Base-by-base conservation (phyloP, 169 alveolate species). In the Pseudocohnilembus persalinus region DNA sequence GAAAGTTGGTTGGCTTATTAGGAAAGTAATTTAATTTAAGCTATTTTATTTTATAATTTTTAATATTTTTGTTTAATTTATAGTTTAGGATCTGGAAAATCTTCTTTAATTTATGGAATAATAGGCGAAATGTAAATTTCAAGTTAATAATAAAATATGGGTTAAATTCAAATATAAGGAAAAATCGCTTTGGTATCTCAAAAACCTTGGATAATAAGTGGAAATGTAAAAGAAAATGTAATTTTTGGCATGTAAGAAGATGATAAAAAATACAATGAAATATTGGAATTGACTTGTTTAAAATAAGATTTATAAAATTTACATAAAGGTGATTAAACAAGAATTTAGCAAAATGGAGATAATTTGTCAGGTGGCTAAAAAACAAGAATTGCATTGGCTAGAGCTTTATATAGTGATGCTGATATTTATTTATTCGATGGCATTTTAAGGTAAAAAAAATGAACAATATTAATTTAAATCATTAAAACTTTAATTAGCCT, bases 151-250 rank as follows among this genome's bases (percentile, higher is more conserved):
- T 91, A 0, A 64, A 65, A 24, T 49, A 88, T 0, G 74, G 74
- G 28, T 93, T 94, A 49, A 73, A 83, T 15, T 35, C 89, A 29
- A 74, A 94, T 1, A 85, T 84, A 77, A 90, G 87, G 1, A 65
- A 85, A 77, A n/a, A n/a, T n/a, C n/a, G n/a, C n/a, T n/a, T n/a
- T n/a, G n/a, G n/a, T n/a, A n/a, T n/a, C n/a, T n/a, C n/a, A n/a
- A n/a, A n/a, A n/a, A n/a, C n/a, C n/a, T 85, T 95, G 97, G 97
- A 95, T 95, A 28, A 78, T 89, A 85, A 95, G 93, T 83, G 92
- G 83, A 26, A 93, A 96, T 24, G 89, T 95, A 0, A 88, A 92
- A 82, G 96, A 95, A 1, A 95, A 95, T 80, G 91, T 95, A 27
- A 26, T 91, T 33, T 95, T 95, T 88, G 96, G 94, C 32, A 74